Conservation (phyloP, 164 flowering plant genomes). For the Stephania yunnanensis region DNA sequence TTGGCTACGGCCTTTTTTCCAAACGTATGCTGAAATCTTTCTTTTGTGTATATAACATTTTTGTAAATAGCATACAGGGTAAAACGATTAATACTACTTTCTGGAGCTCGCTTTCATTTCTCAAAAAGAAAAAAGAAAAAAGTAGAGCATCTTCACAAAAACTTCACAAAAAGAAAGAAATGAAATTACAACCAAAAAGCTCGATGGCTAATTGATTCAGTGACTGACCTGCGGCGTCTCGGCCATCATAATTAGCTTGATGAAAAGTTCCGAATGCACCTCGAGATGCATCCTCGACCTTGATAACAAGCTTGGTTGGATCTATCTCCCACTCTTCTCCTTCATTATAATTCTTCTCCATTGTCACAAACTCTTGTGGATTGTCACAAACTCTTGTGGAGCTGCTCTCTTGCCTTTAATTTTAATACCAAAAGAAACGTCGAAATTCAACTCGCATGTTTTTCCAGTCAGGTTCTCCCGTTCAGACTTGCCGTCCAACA, state of each 20-base stretch:
- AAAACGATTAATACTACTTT: no score
- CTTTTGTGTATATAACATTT: no score
- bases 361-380: no score
- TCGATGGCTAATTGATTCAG: background rate
- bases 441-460: slow-evolving; percentile 37
- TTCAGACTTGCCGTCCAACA: slow-evolving; percentile 90
- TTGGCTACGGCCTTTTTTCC: no score
- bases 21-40: no score
- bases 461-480: slow-evolving; percentile 77
- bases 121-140: background rate
- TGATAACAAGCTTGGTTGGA: slow-evolving; percentile 40
- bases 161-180: background rate
- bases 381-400: no score
- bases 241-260: slow-evolving; percentile 25
- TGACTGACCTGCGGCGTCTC: slow-evolving; percentile 21
- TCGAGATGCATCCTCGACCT: slow-evolving; percentile 21
- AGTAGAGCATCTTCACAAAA: background rate
- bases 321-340: slow-evolving; percentile 59
- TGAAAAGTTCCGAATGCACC: slow-evolving; percentile 33
- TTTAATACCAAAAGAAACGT: no score
- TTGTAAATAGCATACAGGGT: no score
- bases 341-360: slow-evolving; percentile 9
- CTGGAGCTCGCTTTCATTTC: no score
- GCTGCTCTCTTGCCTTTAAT: slow-evolving; percentile 24
- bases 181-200: background rate